Base-by-base conservation (phyloP, 2,329 filamentous ascomycete genomes). In the Amauroascus verrucosus region DNA sequence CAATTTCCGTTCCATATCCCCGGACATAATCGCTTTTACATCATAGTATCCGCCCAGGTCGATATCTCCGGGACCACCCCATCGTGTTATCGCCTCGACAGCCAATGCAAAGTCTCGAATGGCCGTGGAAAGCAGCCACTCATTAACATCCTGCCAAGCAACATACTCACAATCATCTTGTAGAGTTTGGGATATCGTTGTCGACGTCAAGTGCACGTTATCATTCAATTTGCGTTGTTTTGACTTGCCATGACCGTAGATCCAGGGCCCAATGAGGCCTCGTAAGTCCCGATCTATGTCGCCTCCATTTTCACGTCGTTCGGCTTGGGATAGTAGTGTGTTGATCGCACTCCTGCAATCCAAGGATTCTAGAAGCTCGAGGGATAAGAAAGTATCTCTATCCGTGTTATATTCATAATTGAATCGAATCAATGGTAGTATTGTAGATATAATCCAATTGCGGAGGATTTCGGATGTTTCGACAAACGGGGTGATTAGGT, bases 371-470 rank as follows among this genome's bases (percentile, higher is more conserved):
- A 84, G 71, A 0, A 74, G 70, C 43, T 74, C 71, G 44, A 84
- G 62, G 7, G 75, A 71, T 6, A 75, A 62, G 1, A 64, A 58
- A 9, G 70, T 67, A 20, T 73, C 65, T 13, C 63, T 68, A n/a
- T 75, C 69, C 0, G 77, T 75, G 56, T 83, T 82, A 63, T 81
- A 83, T 64, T 83, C 80, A 63, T 81, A 80, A 59, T 79, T 77
- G 47, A 82, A 66, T 48, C 81, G 75, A 22, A 82, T 68, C 6
- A 83, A 65, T 6, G 81, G 81, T 35, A 83, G 67, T 9, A 81
- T 71, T 43, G 72, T 77, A 11, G 80, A 80, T 38, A 83, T 75
- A 59, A 80, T 75, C 80, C 80, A 84, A 51, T 71, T 75, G 55
- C 75, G 72, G 43, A 84, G 65, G 54, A 71, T 70, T 32, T 76